A percentile compares a stretch with the other conserved stretches of the same genome.
Conservation (phyloP, 2,329 filamentous ascomycete genomes). For the Pezicula radicicola region DNA sequence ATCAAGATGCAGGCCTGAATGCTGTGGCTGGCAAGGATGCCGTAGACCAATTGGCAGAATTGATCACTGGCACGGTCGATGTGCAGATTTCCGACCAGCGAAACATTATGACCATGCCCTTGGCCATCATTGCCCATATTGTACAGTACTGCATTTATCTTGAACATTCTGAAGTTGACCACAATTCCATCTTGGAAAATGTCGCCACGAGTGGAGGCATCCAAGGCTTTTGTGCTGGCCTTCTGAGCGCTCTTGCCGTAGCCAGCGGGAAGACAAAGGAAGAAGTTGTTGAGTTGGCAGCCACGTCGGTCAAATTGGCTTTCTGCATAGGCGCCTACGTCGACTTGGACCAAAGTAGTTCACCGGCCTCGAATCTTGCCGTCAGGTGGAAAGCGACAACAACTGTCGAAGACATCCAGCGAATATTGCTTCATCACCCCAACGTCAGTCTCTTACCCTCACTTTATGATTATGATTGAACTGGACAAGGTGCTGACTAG, state of each 20-base stretch:
- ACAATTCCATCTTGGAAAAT: no score
- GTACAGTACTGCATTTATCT: no score
- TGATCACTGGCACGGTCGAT: no score
- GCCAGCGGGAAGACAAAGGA: not conserved
- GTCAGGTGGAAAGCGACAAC: not conserved
- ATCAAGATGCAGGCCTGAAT: no score
- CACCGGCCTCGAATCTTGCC: not conserved
- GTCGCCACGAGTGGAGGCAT: not conserved
- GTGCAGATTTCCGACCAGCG: no score
- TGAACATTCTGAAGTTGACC: no score
- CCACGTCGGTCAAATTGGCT: not conserved
- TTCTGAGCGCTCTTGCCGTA: constrained; percentile 1
- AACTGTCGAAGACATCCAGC: not conserved
- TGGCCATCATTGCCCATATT: no score
- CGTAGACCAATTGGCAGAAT: no score
- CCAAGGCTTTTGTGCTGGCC: constrained; percentile 3
- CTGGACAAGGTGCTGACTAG: no score
- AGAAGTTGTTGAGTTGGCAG: not conserved
- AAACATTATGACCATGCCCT: no score
- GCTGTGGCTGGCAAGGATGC: no score
- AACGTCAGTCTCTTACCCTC: not conserved
- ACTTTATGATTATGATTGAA: no score
- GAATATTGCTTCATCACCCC: not conserved
- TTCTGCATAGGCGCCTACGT: not conserved
- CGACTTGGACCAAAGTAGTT: not conserved